phyloP scores from a whole-genome alignment of 2,329 filamentous ascomycete species.

The Nemania bipapillata region DNA sequence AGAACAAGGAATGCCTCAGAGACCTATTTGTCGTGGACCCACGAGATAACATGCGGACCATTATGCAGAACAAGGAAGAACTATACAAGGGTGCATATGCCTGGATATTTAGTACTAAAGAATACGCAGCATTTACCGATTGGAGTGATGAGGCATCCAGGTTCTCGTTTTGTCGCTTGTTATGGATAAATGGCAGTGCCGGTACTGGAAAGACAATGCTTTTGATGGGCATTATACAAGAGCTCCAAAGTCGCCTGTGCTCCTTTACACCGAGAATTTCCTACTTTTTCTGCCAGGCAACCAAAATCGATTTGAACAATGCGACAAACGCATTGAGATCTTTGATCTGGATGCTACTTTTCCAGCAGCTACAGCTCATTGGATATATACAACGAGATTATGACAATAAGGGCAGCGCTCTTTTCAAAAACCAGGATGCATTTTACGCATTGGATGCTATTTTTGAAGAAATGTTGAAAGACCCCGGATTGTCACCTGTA shows the following conservation, averaged over 20 bases:
- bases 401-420: not conserved
- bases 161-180: too few species aligned
- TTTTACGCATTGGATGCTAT: not conserved
- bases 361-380: not conserved
- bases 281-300: not conserved
- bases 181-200: conserved; percentile 55
- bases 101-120: too few species aligned
- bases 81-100: too few species aligned
- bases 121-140: too few species aligned
- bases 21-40: too few species aligned
- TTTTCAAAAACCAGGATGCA: not conserved
- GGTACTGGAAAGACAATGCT: conserved; percentile 61
- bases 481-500: not conserved
- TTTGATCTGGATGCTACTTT: conserved; percentile 1
- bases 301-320: not conserved
- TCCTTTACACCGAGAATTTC: not conserved
- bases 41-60: too few species aligned
- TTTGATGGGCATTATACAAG: conserved; percentile 54
- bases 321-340: not conserved
- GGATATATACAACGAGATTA: not conserved
- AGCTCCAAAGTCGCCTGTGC: conserved; percentile 40
- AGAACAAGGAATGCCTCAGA: too few species aligned
- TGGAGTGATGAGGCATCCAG: too few species aligned
- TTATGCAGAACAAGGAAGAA: too few species aligned
- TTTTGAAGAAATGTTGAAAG: not conserved